Base-by-base conservation (phyloP, 495 filamentous ascomycete genomes). In the Penicillium bovifimosum region DNA sequence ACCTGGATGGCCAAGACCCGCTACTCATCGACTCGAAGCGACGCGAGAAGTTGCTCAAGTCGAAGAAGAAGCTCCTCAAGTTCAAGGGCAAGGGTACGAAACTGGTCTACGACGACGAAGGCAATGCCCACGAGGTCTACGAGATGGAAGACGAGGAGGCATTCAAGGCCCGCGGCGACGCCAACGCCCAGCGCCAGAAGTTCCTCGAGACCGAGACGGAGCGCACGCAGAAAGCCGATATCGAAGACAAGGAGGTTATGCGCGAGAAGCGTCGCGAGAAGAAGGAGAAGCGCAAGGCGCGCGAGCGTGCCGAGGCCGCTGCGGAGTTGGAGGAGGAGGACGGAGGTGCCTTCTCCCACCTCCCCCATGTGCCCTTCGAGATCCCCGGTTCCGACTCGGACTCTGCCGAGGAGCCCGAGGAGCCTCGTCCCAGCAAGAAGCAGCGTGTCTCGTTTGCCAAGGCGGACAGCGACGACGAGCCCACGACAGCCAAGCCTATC, bases 81-180 rank as follows among this genome's bases (percentile, higher is more conserved):
- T 84, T 86, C 68, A 95, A 91, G 69, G 85, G 86, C 60, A 86
- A 86, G 66, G 88, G 88, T 34, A 84, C 77, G 40, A 95, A 89
- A 59, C 70, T 96, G 6, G 74, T 96, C 39, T 99, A 88, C 66
- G 95, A 99, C 71, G 91, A 96, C 50, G 90, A 96, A 8, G 93
- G 92, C 52, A 80, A 80, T 43, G 75, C 90, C 1, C 91, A 92
- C 67, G 80, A 87, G 47, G 47, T 93, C 6, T 96, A 97, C 74
- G 87, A 93, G 62, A 81, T 97, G 58, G 84, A 93, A 61, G 80
- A 86, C 68, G 88, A 96, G 66, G 84, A 82, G 0, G 76, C 80
- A 42, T 97, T 97, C 76, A 76, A 76, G 43, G 78, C 79, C 28
- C 76, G 81, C 28, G 93, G 93, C 41, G 75, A 84, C 9, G 85